A percentile compares a stretch with the other conserved stretches of the same genome.
Conservation (phyloP, 441 rosid species). For the Francoa sonchifolia region DNA sequence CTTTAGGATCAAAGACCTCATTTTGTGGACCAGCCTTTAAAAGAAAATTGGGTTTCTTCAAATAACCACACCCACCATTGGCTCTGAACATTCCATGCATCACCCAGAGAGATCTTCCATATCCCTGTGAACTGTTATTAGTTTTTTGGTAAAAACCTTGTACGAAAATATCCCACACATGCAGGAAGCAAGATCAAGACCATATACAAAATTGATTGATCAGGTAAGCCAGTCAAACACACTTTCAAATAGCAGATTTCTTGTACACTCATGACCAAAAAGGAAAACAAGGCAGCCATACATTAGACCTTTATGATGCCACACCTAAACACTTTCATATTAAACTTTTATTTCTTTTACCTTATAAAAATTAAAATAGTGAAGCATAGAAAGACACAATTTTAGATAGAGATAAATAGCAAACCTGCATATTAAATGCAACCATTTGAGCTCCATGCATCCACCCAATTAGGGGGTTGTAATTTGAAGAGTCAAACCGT, state of each 20-base stretch:
- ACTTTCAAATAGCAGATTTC: too few species aligned
- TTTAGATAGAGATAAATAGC: not conserved
- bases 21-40: conserved; percentile 16
- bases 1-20: conserved; percentile 30
- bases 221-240: too few species aligned
- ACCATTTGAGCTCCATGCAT: conserved; percentile 99
- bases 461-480: conserved; percentile 81
- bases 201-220: too few species aligned
- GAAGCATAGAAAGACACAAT: not conserved
- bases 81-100: conserved; percentile 78
- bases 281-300: too few species aligned
- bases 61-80: conserved; percentile 62
- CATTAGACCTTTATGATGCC: too few species aligned
- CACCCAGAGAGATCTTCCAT: conserved; percentile 40
- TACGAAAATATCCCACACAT: too few species aligned
- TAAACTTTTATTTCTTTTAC: not conserved
- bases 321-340: not conserved
- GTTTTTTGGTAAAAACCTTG: too few species aligned
- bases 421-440: conserved; percentile 96
- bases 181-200: not conserved
- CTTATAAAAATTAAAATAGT: not conserved
- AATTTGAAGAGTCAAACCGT: conserved; percentile 77
- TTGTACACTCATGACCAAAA: too few species aligned
- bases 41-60: conserved; percentile 52
- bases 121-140: conserved; percentile 40